Conservation (phyloP, 192 early-diverging fungal genomes). For the Coemansia sp. region DNA sequence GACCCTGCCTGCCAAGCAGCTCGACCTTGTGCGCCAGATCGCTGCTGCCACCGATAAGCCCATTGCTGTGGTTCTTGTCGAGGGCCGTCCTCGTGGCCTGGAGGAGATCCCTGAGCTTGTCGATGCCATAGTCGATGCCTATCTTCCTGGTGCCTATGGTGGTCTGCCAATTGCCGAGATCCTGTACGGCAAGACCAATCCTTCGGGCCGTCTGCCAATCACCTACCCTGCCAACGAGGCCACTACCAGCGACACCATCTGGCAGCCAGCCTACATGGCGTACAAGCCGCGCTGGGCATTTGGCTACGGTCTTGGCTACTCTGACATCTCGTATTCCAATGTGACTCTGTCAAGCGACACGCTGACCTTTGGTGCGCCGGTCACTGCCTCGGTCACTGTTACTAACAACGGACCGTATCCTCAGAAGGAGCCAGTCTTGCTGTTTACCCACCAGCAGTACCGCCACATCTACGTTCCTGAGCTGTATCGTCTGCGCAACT, state of each 20-base stretch:
- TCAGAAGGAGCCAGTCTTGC: conserved; percentile 56
- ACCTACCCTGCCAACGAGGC: conserved; percentile 59
- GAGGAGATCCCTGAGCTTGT: conserved; percentile 41
- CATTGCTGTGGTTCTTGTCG: conserved; percentile 57
- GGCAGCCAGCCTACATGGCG: conserved; percentile 47
- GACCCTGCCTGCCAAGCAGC: conserved; percentile 49
- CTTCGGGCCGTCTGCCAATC: conserved; percentile 61
- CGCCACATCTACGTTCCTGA: conserved; percentile 58
- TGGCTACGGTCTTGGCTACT: conserved; percentile 61
- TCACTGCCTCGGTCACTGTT: conserved; percentile 39
- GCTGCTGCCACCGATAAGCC: conserved; percentile 33
- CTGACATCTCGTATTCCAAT: conserved; percentile 53
- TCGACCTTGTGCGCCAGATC: conserved; percentile 39
- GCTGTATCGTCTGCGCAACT: conserved; percentile 52
- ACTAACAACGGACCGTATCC: conserved; percentile 48
- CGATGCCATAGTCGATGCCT: conserved; percentile 59
- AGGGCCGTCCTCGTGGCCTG: conserved; percentile 60
- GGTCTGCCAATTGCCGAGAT: conserved; percentile 62
- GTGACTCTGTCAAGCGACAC: conserved; percentile 25
- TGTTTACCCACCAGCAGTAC: conserved; percentile 56
- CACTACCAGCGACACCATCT: conserved; percentile 40
- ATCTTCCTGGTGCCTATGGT: conserved; percentile 64
- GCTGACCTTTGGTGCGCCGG: conserved; percentile 13
- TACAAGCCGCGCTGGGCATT: conserved; percentile 59
- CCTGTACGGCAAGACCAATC: conserved; percentile 59